phyloP scores from a whole-genome alignment of 2,329 filamentous ascomycete genomes.

The Ascochyta lentis region DNA sequence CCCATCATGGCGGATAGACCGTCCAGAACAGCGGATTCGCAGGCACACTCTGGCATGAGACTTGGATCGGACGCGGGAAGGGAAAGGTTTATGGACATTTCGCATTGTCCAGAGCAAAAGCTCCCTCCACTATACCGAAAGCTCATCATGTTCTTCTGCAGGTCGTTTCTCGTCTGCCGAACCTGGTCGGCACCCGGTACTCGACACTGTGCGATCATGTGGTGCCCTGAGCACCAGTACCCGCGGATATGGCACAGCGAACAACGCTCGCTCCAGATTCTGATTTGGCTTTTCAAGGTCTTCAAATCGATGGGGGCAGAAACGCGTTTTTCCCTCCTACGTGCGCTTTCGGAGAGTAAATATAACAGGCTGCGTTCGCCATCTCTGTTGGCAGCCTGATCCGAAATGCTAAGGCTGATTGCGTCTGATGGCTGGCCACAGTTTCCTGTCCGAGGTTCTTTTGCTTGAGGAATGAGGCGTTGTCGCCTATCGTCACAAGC shows the following conservation, averaged over 20 bases:
- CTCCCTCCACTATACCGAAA: constrained; percentile 1
- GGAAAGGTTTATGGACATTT: constrained; percentile 1
- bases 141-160: not conserved
- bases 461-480: too few species aligned
- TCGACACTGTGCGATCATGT: not conserved
- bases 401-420: too few species aligned
- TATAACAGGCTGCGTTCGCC: not conserved
- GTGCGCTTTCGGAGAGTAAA: not conserved
- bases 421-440: too few species aligned
- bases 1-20: not conserved
- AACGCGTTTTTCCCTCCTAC: not conserved
- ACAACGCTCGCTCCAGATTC: not conserved
- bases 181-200: not conserved
- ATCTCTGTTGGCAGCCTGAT: too few species aligned
- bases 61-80: not conserved
- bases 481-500: too few species aligned
- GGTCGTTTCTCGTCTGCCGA: not conserved
- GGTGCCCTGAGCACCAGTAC: not conserved
- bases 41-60: constrained; percentile 1
- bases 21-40: constrained; percentile 5
- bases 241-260: not conserved
- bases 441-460: too few species aligned
- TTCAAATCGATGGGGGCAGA: not conserved
- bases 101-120: constrained; percentile 4
- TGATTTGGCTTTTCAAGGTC: not conserved